These are phyloP conservation scores for Endothia cerciana DNA, from an alignment of 2,329 filamentous ascomycete genomes.

Conservation along the genomic window DNA sequence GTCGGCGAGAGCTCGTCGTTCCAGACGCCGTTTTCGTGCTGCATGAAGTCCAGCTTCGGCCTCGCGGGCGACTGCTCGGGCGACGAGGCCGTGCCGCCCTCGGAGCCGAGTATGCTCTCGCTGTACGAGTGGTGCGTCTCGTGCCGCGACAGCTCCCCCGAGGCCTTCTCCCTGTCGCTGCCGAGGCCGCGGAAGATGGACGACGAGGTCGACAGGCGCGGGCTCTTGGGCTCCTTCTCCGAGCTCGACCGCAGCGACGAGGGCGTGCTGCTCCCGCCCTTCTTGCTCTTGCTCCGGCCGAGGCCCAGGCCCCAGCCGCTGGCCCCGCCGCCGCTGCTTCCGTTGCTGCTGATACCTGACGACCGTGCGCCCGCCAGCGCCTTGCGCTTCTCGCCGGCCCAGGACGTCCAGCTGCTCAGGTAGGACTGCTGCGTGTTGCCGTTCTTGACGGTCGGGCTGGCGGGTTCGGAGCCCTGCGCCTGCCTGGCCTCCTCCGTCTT, in stretches of 20 bases:
- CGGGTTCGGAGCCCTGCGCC: conserved; percentile 39
- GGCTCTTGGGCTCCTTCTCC: conserved; percentile 30
- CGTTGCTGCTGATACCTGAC: conserved; percentile 31
- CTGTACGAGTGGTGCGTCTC: conserved; percentile 31
- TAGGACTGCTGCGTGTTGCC: conserved; percentile 52
- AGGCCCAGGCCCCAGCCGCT: conserved; percentile 42
- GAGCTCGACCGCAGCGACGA: conserved; percentile 25
- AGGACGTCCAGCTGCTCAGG: conserved; percentile 70
- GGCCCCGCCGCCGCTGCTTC: conserved; percentile 29
- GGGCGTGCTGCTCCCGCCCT: conserved; percentile 30
- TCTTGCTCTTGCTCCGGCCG: conserved; percentile 34
- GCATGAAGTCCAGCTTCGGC: conserved; percentile 26
- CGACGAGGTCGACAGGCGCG: conserved; percentile 34
- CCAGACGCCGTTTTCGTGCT: conserved; percentile 29
- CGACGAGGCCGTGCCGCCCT: conserved; percentile 24
- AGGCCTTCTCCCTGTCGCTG: conserved; percentile 16
- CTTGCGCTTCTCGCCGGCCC: conserved; percentile 78
- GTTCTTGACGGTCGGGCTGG: conserved; percentile 46
- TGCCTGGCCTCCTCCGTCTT: conserved; percentile 57
- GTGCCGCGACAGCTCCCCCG: conserved; percentile 29
- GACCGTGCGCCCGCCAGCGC: conserved; percentile 46
- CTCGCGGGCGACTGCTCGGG: conserved; percentile 23
- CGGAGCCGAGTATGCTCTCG: conserved; percentile 29
- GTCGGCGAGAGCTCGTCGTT: conserved; percentile 17
- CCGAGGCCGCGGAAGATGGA: conserved; percentile 18